phyloP scores from a whole-genome alignment of 495 filamentous ascomycete species.

The Tuber borchii region DNA sequence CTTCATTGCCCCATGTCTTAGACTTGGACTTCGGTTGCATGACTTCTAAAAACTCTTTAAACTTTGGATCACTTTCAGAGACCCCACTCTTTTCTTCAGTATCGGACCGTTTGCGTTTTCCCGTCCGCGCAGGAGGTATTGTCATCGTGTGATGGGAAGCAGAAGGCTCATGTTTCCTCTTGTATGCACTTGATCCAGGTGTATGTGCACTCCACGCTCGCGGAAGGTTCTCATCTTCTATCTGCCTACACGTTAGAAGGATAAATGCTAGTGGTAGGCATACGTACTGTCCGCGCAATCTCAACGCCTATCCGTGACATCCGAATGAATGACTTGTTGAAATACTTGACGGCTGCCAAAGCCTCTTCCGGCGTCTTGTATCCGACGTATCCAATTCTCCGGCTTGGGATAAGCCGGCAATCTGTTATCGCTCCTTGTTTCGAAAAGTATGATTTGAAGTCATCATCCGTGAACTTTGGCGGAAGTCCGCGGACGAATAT shows the following conservation, averaged over 20 bases:
- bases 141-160: constrained; percentile 25
- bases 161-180: constrained; percentile 51
- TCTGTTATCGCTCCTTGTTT: constrained; percentile 73
- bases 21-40: constrained; percentile 66
- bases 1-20: constrained; percentile 61
- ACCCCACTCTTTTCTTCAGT: constrained; percentile 26
- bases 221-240: constrained; percentile 43
- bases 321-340: constrained; percentile 88
- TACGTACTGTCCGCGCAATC: constrained; percentile 72
- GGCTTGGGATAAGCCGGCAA: constrained; percentile 75
- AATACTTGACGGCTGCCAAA: constrained; percentile 75
- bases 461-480: constrained; percentile 63
- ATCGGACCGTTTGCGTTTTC: constrained; percentile 56
- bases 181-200: constrained; percentile 42
- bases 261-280: constrained; percentile 37
- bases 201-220: constrained; percentile 41
- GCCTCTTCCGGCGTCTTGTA: constrained; percentile 80
- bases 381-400: constrained; percentile 92
- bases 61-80: constrained; percentile 60
- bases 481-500: constrained; percentile 87
- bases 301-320: constrained; percentile 95
- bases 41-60: constrained; percentile 78
- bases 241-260: constrained; percentile 43
- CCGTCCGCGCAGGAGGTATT: constrained; percentile 26
- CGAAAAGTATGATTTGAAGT: constrained; percentile 79